Conservation (phyloP, 305 asterid genomes). For the Salvia sclarea region DNA sequence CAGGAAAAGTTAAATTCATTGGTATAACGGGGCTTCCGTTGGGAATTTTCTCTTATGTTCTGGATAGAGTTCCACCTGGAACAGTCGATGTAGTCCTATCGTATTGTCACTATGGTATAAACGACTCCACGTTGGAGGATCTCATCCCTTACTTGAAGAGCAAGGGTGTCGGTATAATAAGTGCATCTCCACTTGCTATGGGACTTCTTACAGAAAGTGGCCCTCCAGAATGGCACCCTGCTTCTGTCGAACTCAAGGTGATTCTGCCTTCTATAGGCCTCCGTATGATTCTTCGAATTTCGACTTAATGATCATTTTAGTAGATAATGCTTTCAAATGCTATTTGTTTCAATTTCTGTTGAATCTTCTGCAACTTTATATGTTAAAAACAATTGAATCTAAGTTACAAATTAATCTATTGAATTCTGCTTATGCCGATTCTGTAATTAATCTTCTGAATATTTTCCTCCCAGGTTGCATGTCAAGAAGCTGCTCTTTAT, state of each 20-base stretch:
- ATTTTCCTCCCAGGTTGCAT: conserved; percentile 63
- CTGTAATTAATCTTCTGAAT: conserved; percentile 22
- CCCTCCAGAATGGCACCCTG: conserved; percentile 98
- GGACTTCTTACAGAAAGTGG: conserved; percentile 93
- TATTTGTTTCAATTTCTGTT: not conserved
- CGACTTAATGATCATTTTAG: not conserved
- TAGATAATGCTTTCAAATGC: not conserved
- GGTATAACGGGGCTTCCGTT: conserved; percentile 95
- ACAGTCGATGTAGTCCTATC: conserved; percentile 83
- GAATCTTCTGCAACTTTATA: not conserved
- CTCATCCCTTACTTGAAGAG: conserved; percentile 84
- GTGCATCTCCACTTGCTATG: conserved; percentile 95
- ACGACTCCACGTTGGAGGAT: conserved; percentile 73
- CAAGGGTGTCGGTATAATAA: conserved; percentile 87
- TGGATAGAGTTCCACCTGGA: conserved; percentile 80
- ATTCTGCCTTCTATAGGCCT: conserved; percentile 11
- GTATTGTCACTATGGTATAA: conserved; percentile 81
- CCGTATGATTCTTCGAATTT: not conserved
- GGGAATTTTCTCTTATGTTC: conserved; percentile 67
- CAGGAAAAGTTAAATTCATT: conserved; percentile 81
- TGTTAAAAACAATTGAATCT: not conserved
- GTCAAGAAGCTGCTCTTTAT: conserved; percentile 71
- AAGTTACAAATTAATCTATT: not conserved
- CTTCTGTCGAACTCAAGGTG: conserved; percentile 86
- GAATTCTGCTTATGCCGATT: not conserved